These are phyloP conservation scores for Arthrobotrys entomopaga DNA, from an alignment of 2,329 filamentous ascomycete genomes.

Conservation along the genomic window DNA sequence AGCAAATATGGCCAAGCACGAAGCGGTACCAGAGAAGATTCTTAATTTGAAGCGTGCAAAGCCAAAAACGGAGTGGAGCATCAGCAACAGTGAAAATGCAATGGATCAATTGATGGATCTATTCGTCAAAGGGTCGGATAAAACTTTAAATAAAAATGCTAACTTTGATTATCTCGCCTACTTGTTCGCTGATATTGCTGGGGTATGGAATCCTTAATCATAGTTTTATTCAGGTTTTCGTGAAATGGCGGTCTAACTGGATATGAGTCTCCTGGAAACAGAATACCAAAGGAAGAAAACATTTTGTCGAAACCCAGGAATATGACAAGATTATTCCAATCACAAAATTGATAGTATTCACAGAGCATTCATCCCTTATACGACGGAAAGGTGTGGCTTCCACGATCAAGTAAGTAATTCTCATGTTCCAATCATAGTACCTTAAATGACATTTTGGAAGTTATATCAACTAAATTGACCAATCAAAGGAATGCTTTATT, in stretches of 20 bases:
- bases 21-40: slow-evolving; percentile 69
- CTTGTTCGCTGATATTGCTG: slow-evolving; percentile 90
- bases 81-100: slow-evolving; percentile 76
- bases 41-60: slow-evolving; percentile 62
- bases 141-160: slow-evolving; percentile 82
- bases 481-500: slow-evolving; percentile 78
- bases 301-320: slow-evolving; percentile 77
- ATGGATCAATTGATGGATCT: slow-evolving; percentile 94
- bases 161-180: slow-evolving; percentile 95
- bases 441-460: background rate
- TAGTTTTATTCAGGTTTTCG: background rate
- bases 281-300: slow-evolving; percentile 76
- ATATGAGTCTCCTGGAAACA: slow-evolving; percentile 63
- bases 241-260: background rate
- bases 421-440: background rate
- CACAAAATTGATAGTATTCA: slow-evolving; percentile 92
- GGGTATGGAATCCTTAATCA: slow-evolving; percentile 59
- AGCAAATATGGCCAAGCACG: slow-evolving; percentile 87
- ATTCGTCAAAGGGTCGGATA: slow-evolving; percentile 90
- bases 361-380: slow-evolving; percentile 84
- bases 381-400: slow-evolving; percentile 93
- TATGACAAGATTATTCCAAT: slow-evolving; percentile 89
- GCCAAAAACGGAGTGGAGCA: slow-evolving; percentile 73
- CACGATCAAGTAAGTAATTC: slow-evolving; percentile 76
- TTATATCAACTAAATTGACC: slow-evolving; percentile 1